Evolutionary conservation across 1,284 basidiomycete species (phyloP).

Genomic region (Polyporus tsugae): DNA sequence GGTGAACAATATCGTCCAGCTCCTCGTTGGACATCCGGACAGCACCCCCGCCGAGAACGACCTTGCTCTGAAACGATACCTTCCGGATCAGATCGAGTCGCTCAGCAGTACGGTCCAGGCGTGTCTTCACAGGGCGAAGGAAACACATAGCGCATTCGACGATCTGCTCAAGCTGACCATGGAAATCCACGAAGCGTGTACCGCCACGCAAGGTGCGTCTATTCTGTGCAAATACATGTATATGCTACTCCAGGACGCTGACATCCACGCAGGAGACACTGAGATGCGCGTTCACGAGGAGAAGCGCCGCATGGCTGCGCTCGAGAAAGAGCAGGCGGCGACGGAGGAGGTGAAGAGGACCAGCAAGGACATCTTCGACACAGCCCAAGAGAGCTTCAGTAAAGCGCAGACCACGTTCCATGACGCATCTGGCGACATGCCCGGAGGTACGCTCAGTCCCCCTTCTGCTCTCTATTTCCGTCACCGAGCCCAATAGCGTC

Average conservation of each 20-base stretch:
- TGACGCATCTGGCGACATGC: slow-evolving; percentile 2
- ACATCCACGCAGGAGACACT: slow-evolving; percentile 6
- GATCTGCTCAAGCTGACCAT: slow-evolving; percentile 20
- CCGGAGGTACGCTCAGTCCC: neutral
- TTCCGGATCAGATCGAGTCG: slow-evolving; percentile 14
- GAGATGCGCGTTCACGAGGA: slow-evolving; percentile 10
- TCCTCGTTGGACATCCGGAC: slow-evolving; percentile 17
- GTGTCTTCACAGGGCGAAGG: slow-evolving; percentile 18
- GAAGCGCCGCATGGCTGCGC: neutral
- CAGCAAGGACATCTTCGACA: neutral
- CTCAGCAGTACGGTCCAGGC: slow-evolving; percentile 16
- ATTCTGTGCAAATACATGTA: neutral
- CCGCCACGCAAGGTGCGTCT: slow-evolving; percentile 12
- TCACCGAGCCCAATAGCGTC: neutral
- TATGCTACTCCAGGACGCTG: neutral
- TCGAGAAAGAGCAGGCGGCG: slow-evolving; percentile 12
- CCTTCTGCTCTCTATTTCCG: neutral
- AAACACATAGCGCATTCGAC: slow-evolving; percentile 16
- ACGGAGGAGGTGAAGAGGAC: slow-evolving; percentile 14
- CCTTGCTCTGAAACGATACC: slow-evolving; percentile 16
- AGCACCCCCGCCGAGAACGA: slow-evolving; percentile 22
- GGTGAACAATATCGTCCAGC: slow-evolving; percentile 21
- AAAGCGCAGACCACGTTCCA: slow-evolving; percentile 11
- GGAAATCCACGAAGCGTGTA: slow-evolving; percentile 21
- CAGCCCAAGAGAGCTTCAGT: slow-evolving; percentile 10